Conservation (phyloP, 148 eudicot genomes). For the Nepenthes mirabilis region DNA sequence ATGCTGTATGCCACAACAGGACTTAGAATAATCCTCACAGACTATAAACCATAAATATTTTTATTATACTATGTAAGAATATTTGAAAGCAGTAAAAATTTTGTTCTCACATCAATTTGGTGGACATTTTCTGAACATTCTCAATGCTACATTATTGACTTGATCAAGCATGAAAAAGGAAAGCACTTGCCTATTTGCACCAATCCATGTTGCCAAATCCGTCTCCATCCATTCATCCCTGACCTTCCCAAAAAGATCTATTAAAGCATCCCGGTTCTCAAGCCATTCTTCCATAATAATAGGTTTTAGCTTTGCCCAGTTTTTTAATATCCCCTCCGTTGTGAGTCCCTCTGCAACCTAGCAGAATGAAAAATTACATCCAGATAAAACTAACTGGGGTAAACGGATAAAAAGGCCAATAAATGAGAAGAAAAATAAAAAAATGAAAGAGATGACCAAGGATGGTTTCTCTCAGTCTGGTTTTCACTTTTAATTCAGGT, state of each 20-base stretch:
- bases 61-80: background rate
- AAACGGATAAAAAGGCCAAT: background rate
- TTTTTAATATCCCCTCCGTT: slow-evolving; percentile 57
- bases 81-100: background rate
- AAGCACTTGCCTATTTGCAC: slow-evolving; percentile 74
- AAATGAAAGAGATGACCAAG: background rate
- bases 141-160: background rate
- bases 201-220: slow-evolving; percentile 83
- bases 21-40: no score
- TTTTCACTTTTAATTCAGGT: slow-evolving; percentile 5
- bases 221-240: slow-evolving; percentile 95
- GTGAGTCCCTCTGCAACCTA: slow-evolving; percentile 90
- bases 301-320: slow-evolving; percentile 68
- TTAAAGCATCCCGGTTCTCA: slow-evolving; percentile 54
- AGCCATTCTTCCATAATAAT: slow-evolving; percentile 78
- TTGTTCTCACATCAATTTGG: background rate
- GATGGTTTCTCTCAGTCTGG: background rate
- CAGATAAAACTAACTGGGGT: background rate
- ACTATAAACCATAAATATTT: no score
- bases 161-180: slow-evolving; percentile 2
- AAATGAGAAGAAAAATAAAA: background rate
- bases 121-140: background rate
- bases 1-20: background rate
- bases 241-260: slow-evolving; percentile 77
- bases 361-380: slow-evolving; percentile 10